Evolutionary conservation across 1,284 basidiomycete genomes (phyloP), one percentile per base, ranked within the genome.

Genomic region (Ustilago curta): DNA sequence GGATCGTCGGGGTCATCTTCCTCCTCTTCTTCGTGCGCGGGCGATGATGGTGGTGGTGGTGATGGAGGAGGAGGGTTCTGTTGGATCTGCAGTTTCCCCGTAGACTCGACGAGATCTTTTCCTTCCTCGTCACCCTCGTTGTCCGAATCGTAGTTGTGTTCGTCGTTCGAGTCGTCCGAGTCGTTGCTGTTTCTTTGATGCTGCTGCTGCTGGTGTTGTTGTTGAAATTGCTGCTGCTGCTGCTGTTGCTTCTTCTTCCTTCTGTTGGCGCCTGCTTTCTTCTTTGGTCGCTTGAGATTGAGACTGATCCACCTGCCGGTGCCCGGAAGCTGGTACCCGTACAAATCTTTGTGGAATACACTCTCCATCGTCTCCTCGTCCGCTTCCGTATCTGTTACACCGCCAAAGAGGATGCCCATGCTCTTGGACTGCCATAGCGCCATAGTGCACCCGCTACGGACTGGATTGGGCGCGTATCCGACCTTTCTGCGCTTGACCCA

Each of bases 381-480:
- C 29, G 88, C 90, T 80, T 97, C 95, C 67, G 94, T 92, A 79
- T 97, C 95, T 7, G 91, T 91, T 0, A 97, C 95, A 6, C 95
- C 95, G 14, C 94, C 95, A 80, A 97, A 97, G 53, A 95, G 85
- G 1, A 97, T 87, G 1, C 93, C 94, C 79, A 90, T 91, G 27
- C 87, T 83, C 56, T 85, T 80, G 44, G 78, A 75, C n/a, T 86
- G 76, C 94, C 93, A 95, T 0, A 91, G 84, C 0, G 91, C 87
- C 93, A 95, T 95, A 3, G 93, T 94, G 76, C 91, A 93, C 1
- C 93, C 93, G 0, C 91, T 92, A 7, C 83, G 59, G 0, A 60
- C 64, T 2, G 80, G 80, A 23, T 77, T 80, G 4, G 83, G 83
- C 7, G 79, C 76, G 54, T 92, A 93, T 0, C 92, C 91, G 5